Evolutionary conservation across 1,139 yeast species (phyloP), one percentile per base, ranked within the genome.

Genomic region (Kluyveromyces sp.): DNA sequence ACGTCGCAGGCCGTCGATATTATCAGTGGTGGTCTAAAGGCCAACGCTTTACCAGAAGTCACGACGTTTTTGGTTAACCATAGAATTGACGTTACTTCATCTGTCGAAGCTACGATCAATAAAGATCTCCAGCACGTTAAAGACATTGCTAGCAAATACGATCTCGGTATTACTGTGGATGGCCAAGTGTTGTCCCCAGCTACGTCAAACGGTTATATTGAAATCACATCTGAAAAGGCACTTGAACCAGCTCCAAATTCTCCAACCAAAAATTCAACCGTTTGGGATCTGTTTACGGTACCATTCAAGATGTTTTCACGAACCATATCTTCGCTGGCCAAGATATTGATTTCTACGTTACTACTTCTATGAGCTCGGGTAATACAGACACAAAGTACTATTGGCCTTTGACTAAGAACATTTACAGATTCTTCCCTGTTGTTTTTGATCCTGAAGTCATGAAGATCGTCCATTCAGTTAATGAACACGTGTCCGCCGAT

Each of bases 321-420:
- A 68, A 66, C 42, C 63, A 73, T 49, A 55, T 62, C 29, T 57
- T 59, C 44, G 50, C 45, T n/a, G 51, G 48, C 1, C 50, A 52
- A 8, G 48, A 53, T 21, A 50, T 78, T 28, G 66, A 81, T 32
- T 70, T 83, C 31, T 61, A 58, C 45, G 60, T 79, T 26, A 69
- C 89, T 2, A 94, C 95, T 7, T 70, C 77, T 25, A 60, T 85
- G 44, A 77, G 84, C 78, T 74, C 86, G 4, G 96, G 86, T 32
- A 88, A 87, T 65, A 88, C 96, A 2, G 96, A 88, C 62, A 87
- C 96, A 6, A 76, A 78, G 60, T 76, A 78, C 61, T 87, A 84
- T 67, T 85, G 94, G 90, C 66, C 71, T 44, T 71, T 88, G 60
- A 77, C 89, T n/a, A 70, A 72, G 46, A 78, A 84, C 61, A 85